Evolutionary conservation across 148 eudicot genomes (phyloP).

Genomic region (Tetragonia tetragonoides): DNA sequence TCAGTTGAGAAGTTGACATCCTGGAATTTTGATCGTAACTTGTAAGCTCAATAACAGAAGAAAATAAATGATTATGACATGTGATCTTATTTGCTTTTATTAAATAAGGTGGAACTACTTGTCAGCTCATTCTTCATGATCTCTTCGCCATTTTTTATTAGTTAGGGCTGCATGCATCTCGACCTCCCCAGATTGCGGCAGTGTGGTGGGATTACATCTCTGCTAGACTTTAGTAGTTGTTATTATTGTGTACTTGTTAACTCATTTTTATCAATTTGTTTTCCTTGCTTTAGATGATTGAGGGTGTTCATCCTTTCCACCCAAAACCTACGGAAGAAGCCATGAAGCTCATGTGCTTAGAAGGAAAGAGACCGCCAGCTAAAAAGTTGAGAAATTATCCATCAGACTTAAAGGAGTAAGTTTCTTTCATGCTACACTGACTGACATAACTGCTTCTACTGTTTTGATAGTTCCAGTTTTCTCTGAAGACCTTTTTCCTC

Average conservation of each 20-base stretch:
- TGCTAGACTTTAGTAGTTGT: too few relatives aligned
- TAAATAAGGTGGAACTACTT: not conserved
- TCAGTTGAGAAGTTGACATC: not conserved
- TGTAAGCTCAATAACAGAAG: not conserved
- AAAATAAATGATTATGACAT: not conserved
- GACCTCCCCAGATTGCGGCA: too few relatives aligned
- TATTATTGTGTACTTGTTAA: not conserved
- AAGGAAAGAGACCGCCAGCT: constrained; percentile 70
- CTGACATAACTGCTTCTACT: not conserved
- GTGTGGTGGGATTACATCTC: too few relatives aligned
- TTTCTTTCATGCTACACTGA: constrained; percentile 16
- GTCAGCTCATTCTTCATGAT: constrained; percentile 2
- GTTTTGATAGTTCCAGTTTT: not conserved
- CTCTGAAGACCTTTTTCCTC: not conserved
- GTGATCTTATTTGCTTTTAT: constrained; percentile 7
- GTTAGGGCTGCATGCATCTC: too few relatives aligned
- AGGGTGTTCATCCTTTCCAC: constrained; percentile 83
- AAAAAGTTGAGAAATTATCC: constrained; percentile 83
- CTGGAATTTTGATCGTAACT: not conserved
- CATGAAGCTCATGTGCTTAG: constrained; percentile 58
- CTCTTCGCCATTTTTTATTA: too few relatives aligned
- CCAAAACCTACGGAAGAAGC: constrained; percentile 78
- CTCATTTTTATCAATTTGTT: constrained; percentile 8
- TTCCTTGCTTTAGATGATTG: constrained; percentile 60
- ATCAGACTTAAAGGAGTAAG: constrained; percentile 87